Evolutionary conservation across 306 rosid species (phyloP).

Genomic region (Sphenostylis stenocarpa): DNA sequence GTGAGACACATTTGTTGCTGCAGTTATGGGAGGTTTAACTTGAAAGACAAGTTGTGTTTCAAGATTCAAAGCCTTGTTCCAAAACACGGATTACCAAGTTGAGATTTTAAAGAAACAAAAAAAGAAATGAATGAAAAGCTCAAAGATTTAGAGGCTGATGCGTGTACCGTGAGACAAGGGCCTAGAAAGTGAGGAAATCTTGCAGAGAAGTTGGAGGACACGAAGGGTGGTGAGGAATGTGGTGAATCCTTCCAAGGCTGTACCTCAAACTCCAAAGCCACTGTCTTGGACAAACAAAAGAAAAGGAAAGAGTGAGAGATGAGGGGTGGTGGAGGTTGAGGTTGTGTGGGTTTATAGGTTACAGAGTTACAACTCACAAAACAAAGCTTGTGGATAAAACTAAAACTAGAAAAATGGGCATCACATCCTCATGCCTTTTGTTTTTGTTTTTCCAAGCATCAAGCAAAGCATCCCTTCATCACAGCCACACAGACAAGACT

Average conservation of each 20-base stretch:
- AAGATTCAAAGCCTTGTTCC: slow-evolving; percentile 24
- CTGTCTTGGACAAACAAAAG: slow-evolving; percentile 38
- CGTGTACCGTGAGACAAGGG: slow-evolving; percentile 49
- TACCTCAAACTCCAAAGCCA: slow-evolving; percentile 41
- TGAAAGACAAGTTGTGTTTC: not conserved
- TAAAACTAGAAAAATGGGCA: slow-evolving; percentile 31
- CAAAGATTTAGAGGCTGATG: slow-evolving; percentile 38
- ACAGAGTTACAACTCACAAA: slow-evolving; percentile 24
- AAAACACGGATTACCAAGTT: slow-evolving; percentile 12
- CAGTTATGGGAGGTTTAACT: not conserved
- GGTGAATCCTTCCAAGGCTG: slow-evolving; percentile 39
- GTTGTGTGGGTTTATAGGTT: slow-evolving; percentile 28
- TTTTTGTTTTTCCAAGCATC: slow-evolving; percentile 26
- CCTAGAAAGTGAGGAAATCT: slow-evolving; percentile 42
- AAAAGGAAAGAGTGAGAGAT: slow-evolving; percentile 18
- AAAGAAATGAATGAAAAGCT: slow-evolving; percentile 34
- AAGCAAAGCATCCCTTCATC: slow-evolving; percentile 36
- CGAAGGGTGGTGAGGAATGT: slow-evolving; percentile 33
- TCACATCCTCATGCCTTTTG: slow-evolving; percentile 24
- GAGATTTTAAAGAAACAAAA: not conserved
- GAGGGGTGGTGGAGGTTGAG: not conserved
- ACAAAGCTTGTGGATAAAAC: slow-evolving; percentile 39
- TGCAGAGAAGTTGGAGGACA: slow-evolving; percentile 37
- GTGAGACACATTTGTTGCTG: slow-evolving; percentile 8
- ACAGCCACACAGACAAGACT: slow-evolving; percentile 12